Base-by-base conservation (phyloP, 139 green algal species). In the Coccomyxa sp. region DNA sequence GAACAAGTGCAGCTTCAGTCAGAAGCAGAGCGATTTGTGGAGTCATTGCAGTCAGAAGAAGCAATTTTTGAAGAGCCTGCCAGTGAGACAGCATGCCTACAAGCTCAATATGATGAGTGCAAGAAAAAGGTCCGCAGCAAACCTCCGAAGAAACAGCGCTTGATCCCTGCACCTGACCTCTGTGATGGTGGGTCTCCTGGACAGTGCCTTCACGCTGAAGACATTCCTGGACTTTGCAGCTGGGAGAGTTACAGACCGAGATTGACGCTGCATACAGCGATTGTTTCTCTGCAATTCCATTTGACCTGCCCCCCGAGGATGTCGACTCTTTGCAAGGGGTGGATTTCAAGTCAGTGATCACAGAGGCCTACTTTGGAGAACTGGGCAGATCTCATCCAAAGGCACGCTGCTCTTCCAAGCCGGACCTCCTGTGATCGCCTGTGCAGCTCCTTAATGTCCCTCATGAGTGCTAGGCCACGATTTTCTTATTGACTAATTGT, bases 11-110 rank as follows among this genome's bases (percentile, higher is more conserved):
- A 51, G 38, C 71, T 80, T 30, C 76, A 60, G 76, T 80, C 76
- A 28, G 76, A 80, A 32, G 76, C 76, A 80, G 76, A 80, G 25
- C 27, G 32, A 59, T 80, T 80, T 60, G 76, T 60, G 31, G 32
- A 60, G 31, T 30, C 30, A 23, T 31, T 79, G 74, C 15, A 32
- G 27, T 79, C 31, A n/a, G 74, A 79, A 38, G 11, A 79, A 0
- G 25, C 23, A 32, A 32, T 4, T 27, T 79, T 79, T 30, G 74
- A 79, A 10, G 74, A 51, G 74, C 25, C 27, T 79, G 25, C 74
- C 23, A 32, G 74, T 79, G 74, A 79, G 38, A 3, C 3, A 51
- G 38, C 38, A 51, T 51, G 3, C 38, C 38, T 51, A 51, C 38
- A 51, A 51, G 38, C 38, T 51, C 38, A 51, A 51, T 51, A 51